Evolutionary conservation across 495 filamentous ascomycete species (phyloP), one percentile per base, ranked within the genome.

Genomic region (Cairneyella variabilis): DNA sequence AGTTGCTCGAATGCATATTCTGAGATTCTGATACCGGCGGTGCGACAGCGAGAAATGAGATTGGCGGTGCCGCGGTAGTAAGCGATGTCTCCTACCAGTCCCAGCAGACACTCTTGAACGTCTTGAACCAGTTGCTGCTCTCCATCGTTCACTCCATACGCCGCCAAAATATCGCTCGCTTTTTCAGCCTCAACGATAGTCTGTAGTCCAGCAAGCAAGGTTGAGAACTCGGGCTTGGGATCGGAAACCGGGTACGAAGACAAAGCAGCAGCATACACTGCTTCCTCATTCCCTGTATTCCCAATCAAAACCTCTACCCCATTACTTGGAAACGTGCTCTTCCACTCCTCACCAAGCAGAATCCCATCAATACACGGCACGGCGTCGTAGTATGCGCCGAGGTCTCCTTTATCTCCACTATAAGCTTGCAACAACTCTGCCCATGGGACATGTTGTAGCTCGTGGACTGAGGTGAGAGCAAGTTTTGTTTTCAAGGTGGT

Each of bases 271-370:
- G 16, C 21, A 3, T 44, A 10, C 3, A 44, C 50, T 32, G 39
- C 23, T 2, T 22, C 28, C 26, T 53, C 50, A 10, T 3, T 7
- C 2, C 50, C 28, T n/a, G 50, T 53, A 12, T 32, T 53, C 27
- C 50, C 40, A 4, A 45, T 36, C 39, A 53, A 44, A 5, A 53
- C 17, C 8, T 14, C 8, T n/a, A n/a, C n/a, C n/a, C n/a, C n/a
- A n/a, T n/a, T n/a, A 4, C 50, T 40, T 36, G 23, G 14, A 27
- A 53, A 53, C 23, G 26, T 32, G 10, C 17, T 45, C 2, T 4
- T 14, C 50, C 50, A 53, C n/a, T 53, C 23, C 23, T 53, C 50
- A 7, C n/a, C n/a, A 2, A 53, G 12, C 11, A 36, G 22, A 21
- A 22, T 22, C 2, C 38, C 40, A 28, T 53, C 50, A 17, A 53